A percentile compares a stretch with the other conserved stretches of the same genome.
Conservation (phyloP, 805 yeast species). For the Suhomyces kilbournensis region DNA sequence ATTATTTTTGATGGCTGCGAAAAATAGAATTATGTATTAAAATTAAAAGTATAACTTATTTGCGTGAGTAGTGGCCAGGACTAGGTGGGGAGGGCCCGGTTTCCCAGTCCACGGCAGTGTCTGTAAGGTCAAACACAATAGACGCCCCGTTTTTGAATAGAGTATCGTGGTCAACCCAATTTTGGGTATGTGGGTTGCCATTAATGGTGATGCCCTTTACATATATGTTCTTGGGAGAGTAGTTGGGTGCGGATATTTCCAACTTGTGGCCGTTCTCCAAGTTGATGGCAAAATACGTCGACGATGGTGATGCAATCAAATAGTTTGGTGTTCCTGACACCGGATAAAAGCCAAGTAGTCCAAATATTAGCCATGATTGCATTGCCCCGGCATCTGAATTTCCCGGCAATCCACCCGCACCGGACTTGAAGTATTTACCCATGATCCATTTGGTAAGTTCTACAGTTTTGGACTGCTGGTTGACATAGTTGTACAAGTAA, state of each 20-base stretch:
- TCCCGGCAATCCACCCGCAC: constrained; percentile 32
- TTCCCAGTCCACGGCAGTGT: constrained; percentile 21
- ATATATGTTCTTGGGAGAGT: constrained; percentile 21
- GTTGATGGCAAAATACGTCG: constrained; percentile 18
- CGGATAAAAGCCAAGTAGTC: constrained; percentile 33
- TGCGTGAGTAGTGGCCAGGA: constrained; percentile 15
- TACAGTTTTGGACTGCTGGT: constrained; percentile 24
- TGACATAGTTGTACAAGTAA: constrained; percentile 29
- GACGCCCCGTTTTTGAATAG: constrained; percentile 27
- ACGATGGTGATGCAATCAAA: constrained; percentile 28
- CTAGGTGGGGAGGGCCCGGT: constrained; percentile 25
- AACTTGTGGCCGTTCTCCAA: constrained; percentile 22
- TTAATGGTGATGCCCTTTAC: constrained; percentile 27
- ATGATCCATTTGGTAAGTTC: constrained; percentile 28
- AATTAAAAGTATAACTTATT: not conserved
- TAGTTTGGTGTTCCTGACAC: constrained; percentile 34
- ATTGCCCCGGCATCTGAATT: constrained; percentile 40
- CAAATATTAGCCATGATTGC: constrained; percentile 36
- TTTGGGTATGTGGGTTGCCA: constrained; percentile 22
- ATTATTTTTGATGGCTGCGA: not conserved
- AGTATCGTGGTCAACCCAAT: constrained; percentile 32
- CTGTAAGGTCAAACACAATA: constrained; percentile 17
- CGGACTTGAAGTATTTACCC: constrained; percentile 21
- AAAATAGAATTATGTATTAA: not conserved
- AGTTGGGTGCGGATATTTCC: constrained; percentile 20